Evolutionary conservation across 169 alveolate genomes (phyloP).

Genomic region (Cryptosporidium felis): DNA sequence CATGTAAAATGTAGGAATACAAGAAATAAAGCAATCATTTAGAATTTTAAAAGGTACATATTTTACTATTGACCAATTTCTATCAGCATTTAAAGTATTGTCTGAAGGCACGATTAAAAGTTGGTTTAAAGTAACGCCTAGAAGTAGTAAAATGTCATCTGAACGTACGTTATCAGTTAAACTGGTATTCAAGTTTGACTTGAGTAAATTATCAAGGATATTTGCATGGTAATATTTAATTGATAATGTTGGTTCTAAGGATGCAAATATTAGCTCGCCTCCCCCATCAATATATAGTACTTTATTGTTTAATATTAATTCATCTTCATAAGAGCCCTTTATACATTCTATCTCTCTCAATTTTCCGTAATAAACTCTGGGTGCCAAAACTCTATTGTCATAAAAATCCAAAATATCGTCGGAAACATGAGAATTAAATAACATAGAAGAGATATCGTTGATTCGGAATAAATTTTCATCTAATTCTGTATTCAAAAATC

Average conservation of each 20-base stretch:
- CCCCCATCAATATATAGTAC: not conserved
- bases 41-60: constrained; percentile 14
- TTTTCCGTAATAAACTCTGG: not conserved
- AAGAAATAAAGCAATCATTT: constrained; percentile 25
- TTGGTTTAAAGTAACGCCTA: too few species aligned
- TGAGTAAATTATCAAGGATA: not conserved
- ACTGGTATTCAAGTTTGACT: not conserved
- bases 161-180: not conserved
- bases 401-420: constrained; percentile 13
- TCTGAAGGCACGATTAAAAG: too few species aligned
- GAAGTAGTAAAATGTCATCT: not conserved
- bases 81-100: too few species aligned
- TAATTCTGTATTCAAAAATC: not conserved
- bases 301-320: not conserved
- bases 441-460: not conserved
- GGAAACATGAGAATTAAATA: not conserved
- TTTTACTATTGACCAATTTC: too few species aligned
- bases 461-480: too few species aligned
- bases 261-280: not conserved
- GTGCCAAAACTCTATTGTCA: constrained; percentile 11
- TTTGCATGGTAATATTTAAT: constrained; percentile 17
- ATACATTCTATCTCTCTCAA: too few species aligned
- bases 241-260: constrained; percentile 30
- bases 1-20: constrained; percentile 15
- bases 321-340: too few species aligned